Evolutionary conservation across 148 eudicot genomes (phyloP).

Genomic region (Dianthus caryophyllus): DNA sequence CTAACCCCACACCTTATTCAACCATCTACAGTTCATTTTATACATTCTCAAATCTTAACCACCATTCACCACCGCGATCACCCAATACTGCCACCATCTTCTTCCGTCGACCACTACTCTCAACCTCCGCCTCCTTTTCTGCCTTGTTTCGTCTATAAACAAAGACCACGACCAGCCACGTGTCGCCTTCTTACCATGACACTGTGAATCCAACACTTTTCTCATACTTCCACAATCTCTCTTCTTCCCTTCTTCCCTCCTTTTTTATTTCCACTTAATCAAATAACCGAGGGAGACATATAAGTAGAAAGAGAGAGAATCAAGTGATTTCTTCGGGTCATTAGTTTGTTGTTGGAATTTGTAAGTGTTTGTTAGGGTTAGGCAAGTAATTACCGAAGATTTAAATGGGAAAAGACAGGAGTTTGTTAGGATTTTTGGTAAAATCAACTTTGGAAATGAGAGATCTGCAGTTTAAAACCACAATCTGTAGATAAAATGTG

Average conservation of each 20-base stretch:
- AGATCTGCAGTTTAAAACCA: not conserved
- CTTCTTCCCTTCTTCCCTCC: too few species aligned
- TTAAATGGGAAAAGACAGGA: not conserved
- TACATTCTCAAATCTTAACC: not conserved
- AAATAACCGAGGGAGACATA: too few species aligned
- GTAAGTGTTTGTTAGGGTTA: not conserved
- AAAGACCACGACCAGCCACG: not conserved
- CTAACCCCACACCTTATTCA: not conserved
- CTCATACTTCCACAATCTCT: not conserved
- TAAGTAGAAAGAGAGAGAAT: too few species aligned
- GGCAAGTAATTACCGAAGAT: not conserved
- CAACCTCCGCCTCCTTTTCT: too few species aligned
- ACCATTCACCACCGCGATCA: not conserved
- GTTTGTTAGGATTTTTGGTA: not conserved
- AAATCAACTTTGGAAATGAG: not conserved
- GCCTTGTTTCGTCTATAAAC: not conserved
- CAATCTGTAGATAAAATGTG: not conserved
- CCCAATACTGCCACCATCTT: not conserved
- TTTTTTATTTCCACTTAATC: too few species aligned
- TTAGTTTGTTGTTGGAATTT: not conserved
- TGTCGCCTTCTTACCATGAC: not conserved
- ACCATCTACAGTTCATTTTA: not conserved
- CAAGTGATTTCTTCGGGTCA: too few species aligned
- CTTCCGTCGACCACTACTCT: too few species aligned
- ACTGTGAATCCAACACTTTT: not conserved